A percentile compares a stretch with the other conserved stretches of the same genome.
These are phyloP conservation scores for Letharia columbiana DNA, from an alignment of 495 filamentous ascomycete species.

Conservation along the genomic window DNA sequence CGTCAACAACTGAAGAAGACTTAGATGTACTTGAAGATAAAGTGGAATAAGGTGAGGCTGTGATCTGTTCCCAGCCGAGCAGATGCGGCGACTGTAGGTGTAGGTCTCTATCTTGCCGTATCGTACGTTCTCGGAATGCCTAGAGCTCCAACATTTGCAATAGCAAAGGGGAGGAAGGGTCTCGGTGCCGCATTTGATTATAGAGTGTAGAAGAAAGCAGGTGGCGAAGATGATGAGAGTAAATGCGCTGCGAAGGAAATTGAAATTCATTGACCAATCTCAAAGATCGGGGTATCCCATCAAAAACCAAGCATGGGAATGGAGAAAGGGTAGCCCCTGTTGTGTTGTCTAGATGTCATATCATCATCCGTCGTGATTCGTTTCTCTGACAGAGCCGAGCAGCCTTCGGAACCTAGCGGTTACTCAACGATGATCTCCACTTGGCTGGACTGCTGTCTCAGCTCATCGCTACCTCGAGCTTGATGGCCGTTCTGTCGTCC, in stretches of 20 bases:
- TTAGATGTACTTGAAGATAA: constrained; percentile 3
- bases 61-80: not conserved
- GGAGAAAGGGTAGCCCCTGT: constrained; percentile 22
- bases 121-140: not conserved
- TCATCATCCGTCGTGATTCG: constrained; percentile 52
- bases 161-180: constrained; percentile 6
- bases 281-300: not conserved
- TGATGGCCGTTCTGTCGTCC: constrained; percentile 73
- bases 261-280: constrained; percentile 13
- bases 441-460: constrained; percentile 43
- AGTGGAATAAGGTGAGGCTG: not conserved
- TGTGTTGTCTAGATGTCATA: constrained; percentile 41
- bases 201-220: not conserved
- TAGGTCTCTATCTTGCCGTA: not conserved
- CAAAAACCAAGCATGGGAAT: constrained; percentile 17
- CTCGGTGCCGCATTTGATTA: not conserved
- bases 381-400: constrained; percentile 30
- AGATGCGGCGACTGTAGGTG: not conserved
- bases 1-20: not conserved
- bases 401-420: constrained; percentile 32
- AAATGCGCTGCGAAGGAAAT: not conserved
- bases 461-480: constrained; percentile 70
- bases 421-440: constrained; percentile 51
- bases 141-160: constrained; percentile 9
- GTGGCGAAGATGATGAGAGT: constrained; percentile 7